These are phyloP conservation scores for Aspergillus floridensis DNA, from an alignment of 2,329 filamentous ascomycete species.

Conservation along the genomic window DNA sequence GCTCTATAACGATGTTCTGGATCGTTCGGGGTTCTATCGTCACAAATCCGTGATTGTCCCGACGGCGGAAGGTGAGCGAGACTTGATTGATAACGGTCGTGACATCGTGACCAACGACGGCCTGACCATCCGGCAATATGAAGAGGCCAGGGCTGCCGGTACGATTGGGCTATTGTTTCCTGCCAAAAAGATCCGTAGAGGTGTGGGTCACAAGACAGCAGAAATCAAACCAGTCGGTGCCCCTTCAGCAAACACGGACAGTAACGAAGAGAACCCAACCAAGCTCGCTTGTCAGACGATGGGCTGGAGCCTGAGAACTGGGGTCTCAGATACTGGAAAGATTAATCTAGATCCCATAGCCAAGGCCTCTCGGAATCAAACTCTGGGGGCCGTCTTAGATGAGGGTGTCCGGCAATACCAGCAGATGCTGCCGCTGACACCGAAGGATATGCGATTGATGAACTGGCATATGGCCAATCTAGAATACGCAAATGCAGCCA, in stretches of 20 bases:
- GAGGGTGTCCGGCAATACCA: constrained; percentile 87
- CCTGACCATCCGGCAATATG: constrained; percentile 69
- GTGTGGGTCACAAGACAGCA: constrained; percentile 47
- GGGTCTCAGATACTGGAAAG: constrained; percentile 61
- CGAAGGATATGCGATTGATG: constrained; percentile 83
- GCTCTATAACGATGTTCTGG: constrained; percentile 90
- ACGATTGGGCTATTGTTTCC: constrained; percentile 45
- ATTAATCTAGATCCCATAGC: constrained; percentile 69
- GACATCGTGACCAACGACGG: constrained; percentile 70
- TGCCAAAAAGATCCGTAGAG: constrained; percentile 44
- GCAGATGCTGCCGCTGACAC: constrained; percentile 73
- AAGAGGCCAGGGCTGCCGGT: constrained; percentile 66
- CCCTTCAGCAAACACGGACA: constrained; percentile 59
- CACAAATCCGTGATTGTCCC: constrained; percentile 69
- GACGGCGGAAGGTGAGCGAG: constrained; percentile 77
- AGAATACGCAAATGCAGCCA: constrained; percentile 94
- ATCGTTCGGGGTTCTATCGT: constrained; percentile 87
- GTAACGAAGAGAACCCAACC: constrained; percentile 67
- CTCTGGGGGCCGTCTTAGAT: constrained; percentile 86
- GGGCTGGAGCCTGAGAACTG: constrained; percentile 74
- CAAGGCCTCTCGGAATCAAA: constrained; percentile 61
- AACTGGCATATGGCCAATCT: constrained; percentile 99
- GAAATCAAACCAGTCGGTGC: constrained; percentile 49
- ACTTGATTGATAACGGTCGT: constrained; percentile 76
- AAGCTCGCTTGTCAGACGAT: constrained; percentile 74